Conservation (phyloP, 2,329 filamentous ascomycete genomes). For the Aureobasidium sp. region DNA sequence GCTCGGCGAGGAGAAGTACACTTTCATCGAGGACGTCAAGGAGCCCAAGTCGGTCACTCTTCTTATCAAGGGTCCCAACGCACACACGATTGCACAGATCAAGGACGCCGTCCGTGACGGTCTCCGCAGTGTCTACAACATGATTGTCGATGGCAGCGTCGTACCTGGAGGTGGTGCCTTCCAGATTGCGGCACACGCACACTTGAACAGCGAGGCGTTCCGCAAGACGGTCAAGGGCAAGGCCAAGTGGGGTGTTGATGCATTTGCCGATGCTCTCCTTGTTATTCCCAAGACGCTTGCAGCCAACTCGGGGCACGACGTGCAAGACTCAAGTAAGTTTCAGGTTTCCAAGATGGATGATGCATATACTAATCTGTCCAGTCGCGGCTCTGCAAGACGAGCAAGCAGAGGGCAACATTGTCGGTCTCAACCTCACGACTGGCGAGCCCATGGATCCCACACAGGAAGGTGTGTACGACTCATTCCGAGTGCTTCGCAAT, state of each 20-base stretch:
- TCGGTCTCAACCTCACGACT: constrained; percentile 77
- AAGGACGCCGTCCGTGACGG: constrained; percentile 94
- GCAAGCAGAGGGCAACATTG: constrained; percentile 70
- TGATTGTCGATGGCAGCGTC: constrained; percentile 95
- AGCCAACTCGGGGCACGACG: constrained; percentile 90
- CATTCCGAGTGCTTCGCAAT: constrained; percentile 89
- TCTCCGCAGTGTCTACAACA: constrained; percentile 94
- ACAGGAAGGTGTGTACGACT: constrained; percentile 88
- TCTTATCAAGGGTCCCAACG: constrained; percentile 95
- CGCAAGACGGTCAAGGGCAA: constrained; percentile 92
- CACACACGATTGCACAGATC: constrained; percentile 93
- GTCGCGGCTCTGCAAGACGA: constrained; percentile 85
- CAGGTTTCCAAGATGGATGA: neutral
- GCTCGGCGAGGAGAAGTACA: constrained; percentile 97
- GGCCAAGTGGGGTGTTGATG: constrained; percentile 89
- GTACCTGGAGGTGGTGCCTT: constrained; percentile 92
- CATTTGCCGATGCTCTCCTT: constrained; percentile 89
- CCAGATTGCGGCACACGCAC: constrained; percentile 84
- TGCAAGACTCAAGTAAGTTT: constrained; percentile 82
- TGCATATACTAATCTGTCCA: constrained; percentile 30
- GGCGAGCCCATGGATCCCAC: constrained; percentile 94
- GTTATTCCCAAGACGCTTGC: constrained; percentile 97
- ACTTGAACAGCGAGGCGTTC: constrained; percentile 81
- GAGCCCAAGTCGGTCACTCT: constrained; percentile 96
- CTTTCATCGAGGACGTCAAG: constrained; percentile 97